Evolutionary conservation across 306 rosid genomes (phyloP).

Genomic region (Psophocarpus tetragonolobus): DNA sequence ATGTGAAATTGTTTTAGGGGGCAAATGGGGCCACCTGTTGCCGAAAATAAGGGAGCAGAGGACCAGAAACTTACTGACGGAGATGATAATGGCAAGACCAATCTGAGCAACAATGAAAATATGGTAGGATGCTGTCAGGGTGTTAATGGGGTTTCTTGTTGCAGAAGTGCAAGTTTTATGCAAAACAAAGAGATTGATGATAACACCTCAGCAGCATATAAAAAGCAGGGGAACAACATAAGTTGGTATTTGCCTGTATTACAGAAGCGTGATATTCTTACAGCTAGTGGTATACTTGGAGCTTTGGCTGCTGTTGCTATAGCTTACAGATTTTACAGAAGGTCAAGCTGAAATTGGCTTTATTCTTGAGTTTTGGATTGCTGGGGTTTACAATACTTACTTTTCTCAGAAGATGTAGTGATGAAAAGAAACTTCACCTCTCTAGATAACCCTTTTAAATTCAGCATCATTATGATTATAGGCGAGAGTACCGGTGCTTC

Average conservation of each 20-base stretch:
- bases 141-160: conserved; percentile 75
- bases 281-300: conserved; percentile 62
- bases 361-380: conserved; percentile 28
- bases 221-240: conserved; percentile 41
- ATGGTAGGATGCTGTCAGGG: conserved; percentile 60
- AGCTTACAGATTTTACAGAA: conserved; percentile 64
- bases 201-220: conserved; percentile 32
- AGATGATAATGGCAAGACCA: conserved; percentile 26
- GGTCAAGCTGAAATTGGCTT: conserved; percentile 54
- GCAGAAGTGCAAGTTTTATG: conserved; percentile 61
- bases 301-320: conserved; percentile 65
- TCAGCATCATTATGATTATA: neutral
- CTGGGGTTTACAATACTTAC: neutral
- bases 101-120: conserved; percentile 33
- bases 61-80: conserved; percentile 38
- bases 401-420: neutral
- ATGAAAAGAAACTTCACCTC: conserved; percentile 25
- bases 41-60: conserved; percentile 26
- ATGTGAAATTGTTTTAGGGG: conserved; percentile 44
- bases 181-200: conserved; percentile 38
- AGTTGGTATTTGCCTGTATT: conserved; percentile 48
- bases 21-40: conserved; percentile 42
- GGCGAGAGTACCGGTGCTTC: too few relatives aligned
- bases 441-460: neutral
- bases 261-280: conserved; percentile 59